Base-by-base conservation (phyloP, 345 rosid genomes). In the Gossypium rotundifolium region DNA sequence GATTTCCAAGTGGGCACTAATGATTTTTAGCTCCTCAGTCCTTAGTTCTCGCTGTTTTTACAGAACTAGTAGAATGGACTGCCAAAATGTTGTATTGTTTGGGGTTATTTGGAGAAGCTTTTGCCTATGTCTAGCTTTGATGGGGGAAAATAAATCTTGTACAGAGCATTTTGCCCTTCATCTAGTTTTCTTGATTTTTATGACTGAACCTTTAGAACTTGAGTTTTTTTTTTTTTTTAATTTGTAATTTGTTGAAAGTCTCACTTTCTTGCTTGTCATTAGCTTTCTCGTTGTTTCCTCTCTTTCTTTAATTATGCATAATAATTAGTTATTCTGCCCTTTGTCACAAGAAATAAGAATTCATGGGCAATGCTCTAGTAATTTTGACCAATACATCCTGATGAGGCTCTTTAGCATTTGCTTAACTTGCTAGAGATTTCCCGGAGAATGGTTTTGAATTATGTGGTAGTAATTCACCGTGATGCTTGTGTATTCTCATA, bases 401-500 rank as follows among this genome's bases (percentile, higher is more conserved):
- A 65, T 65, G 51, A 65, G 23, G 16, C 51, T 10, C 49, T 64
- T n/a, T 18, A 42, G 11, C 33, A 33, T 13, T 55, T 59, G 46
- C 17, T 44, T 40, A 5, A 49, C 70, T 33, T 55, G 20, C 18
- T 42, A 52, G 13, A 70, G 60, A 64, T 69, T 44, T 77, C 29
- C n/a, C 42, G 0, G 49, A 38, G 9, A 33, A 46, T 75, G 14
- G 2, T 61, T 72, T 57, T 16, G 20, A 53, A 40, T 57, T 75
- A 23, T 79, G 74, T 71, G 61, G 29, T 58, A 70, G 18, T 65
- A 72, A 55, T 79, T 51, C 45, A 22, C 45, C 29, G 7, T 22
- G 73, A 62, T 77, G 70, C 59, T 73, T 80, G 59, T 65, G 2
- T 66, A 42, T 73, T 69, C 27, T 72, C 40, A 14, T 38, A 5